phyloP scores from a whole-genome alignment of 1,139 yeast genomes.

The Arxiozyma heterogenica region DNA sequence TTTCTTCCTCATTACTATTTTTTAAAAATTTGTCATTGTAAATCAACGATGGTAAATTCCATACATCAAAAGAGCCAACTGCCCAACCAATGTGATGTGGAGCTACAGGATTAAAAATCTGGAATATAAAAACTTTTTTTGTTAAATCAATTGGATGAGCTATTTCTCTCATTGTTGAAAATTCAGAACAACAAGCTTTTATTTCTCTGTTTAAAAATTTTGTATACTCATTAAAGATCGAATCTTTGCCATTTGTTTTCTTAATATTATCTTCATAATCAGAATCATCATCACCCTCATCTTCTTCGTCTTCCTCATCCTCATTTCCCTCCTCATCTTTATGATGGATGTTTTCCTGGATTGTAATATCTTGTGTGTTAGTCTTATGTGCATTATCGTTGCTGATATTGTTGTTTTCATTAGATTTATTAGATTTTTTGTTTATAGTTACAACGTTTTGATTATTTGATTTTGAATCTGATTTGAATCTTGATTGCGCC shows the following conservation, averaged over 20 bases:
- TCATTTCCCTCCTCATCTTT: neutral
- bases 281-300: slow-evolving; percentile 14
- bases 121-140: slow-evolving; percentile 71
- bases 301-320: slow-evolving; percentile 1
- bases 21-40: slow-evolving; percentile 10
- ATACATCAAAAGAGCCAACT: slow-evolving; percentile 72
- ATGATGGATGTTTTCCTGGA: neutral
- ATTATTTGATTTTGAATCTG: neutral
- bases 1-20: slow-evolving; percentile 34
- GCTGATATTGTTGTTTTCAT: slow-evolving; percentile 24
- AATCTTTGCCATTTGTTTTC: slow-evolving; percentile 23
- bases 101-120: slow-evolving; percentile 75
- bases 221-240: neutral
- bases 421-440: slow-evolving; percentile 11
- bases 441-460: slow-evolving; percentile 13
- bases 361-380: neutral
- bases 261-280: slow-evolving; percentile 16
- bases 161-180: slow-evolving; percentile 42
- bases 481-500: neutral
- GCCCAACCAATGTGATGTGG: slow-evolving; percentile 98
- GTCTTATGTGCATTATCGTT: slow-evolving; percentile 1
- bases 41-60: slow-evolving; percentile 34
- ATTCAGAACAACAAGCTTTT: slow-evolving; percentile 70
- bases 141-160: slow-evolving; percentile 55
- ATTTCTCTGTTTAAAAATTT: slow-evolving; percentile 42